Percentiles rank a stretch among this genome's conserved stretches.
These are phyloP conservation scores for Fraxinus cuspidata DNA, from an alignment of 257 asterid species.

Conservation along the genomic window DNA sequence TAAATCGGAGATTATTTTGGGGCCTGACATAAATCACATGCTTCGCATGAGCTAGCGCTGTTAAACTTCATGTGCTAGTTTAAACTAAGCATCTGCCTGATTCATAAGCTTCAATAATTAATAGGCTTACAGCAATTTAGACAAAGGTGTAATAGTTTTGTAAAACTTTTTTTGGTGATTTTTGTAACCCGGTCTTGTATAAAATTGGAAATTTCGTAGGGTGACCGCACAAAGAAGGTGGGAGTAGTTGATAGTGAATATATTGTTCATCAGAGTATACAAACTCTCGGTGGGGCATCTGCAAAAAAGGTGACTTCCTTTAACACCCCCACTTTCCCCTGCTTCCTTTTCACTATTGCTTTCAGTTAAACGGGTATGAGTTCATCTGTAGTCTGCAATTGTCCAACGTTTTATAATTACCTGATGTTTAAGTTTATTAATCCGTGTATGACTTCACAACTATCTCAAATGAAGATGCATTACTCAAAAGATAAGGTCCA, in stretches of 20 bases:
- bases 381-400: background rate
- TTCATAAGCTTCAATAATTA: background rate
- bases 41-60: constrained; percentile 14
- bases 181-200: constrained; percentile 11
- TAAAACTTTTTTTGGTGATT: background rate
- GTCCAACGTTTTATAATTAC: background rate
- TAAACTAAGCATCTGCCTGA: background rate
- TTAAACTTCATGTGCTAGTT: background rate
- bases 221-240: constrained; percentile 82
- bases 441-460: background rate
- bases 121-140: background rate
- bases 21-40: background rate
- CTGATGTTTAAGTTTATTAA: background rate
- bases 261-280: constrained; percentile 94
- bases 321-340: background rate
- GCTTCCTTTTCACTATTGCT: background rate
- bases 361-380: background rate
- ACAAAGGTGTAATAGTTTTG: background rate
- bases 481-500: background rate
- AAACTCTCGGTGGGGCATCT: constrained; percentile 89
- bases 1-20: background rate
- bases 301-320: constrained; percentile 48
- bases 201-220: constrained; percentile 44
- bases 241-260: constrained; percentile 96
- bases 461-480: background rate